Evolutionary conservation across 768 basidiomycete genomes (phyloP), one percentile per base, ranked within the genome.

Genomic region (Tulasnella sp.): DNA sequence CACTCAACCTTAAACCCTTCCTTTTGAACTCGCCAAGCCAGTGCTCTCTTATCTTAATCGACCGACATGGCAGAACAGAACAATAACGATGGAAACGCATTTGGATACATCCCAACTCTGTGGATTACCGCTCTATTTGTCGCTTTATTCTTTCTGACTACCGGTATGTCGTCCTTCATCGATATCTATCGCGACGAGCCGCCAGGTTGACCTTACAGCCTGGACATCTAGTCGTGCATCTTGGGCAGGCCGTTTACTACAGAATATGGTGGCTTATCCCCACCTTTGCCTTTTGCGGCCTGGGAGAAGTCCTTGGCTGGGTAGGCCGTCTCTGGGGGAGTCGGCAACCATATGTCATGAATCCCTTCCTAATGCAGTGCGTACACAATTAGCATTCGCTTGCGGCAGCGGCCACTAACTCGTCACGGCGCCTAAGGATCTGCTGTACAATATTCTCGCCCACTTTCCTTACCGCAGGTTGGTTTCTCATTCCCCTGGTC

Each of bases 71-170:
- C 64, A 69, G 34, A 28, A 46, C 64, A 69, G 12, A 14, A 28
- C 64, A 37, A 28, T 37, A 7, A 37, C 34, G 64, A 72, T 44
- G 75, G 31, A 46, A 85, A 84, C 1, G 85, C 88, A 2, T 90
- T 89, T 83, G 82, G 86, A 75, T 89, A 89, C 82, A 79, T 87
- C 3, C 89, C 89, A 2, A 87, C 88, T 0, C 79, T 85, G 80
- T 84, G 84, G 44, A 84, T 88, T 1, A 86, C 87, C 48, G 83
- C 86, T 41, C 82, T 86, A 28, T 88, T 88, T 79, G 80, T 90
- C 20, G 85, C 83, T 12, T 85, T 89, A 0, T 90, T 88, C 72
- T n/a, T 28, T 16, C 54, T 83, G 20, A 31, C 79, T 9, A 81
- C 79, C 9, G 54, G 80, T 79, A 54, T 20, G 75, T 31, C 69